Evolutionary conservation across 73 alveolate genomes (phyloP).

Genomic region (Paraurostyla sp.): DNA sequence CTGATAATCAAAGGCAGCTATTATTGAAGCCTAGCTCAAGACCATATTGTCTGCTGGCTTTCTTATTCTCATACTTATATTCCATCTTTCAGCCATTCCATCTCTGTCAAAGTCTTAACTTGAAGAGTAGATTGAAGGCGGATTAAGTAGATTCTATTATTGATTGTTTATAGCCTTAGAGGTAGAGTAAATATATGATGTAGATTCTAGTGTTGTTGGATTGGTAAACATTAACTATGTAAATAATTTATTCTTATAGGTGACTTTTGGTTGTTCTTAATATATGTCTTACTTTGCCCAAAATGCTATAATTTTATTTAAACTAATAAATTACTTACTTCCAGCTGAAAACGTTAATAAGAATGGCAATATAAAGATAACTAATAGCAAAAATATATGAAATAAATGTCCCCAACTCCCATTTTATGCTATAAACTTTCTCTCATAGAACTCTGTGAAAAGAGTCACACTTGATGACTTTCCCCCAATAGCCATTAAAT

Average conservation of each 20-base stretch:
- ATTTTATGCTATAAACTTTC: constrained; percentile 6
- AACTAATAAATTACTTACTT: not conserved
- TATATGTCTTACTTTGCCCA: constrained; percentile 34
- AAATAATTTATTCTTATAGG: not conserved
- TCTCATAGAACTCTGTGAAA: constrained; percentile 19
- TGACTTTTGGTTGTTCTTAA: constrained; percentile 38
- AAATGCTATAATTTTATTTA: not conserved
- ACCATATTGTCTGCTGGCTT: not conserved
- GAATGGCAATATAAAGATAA: constrained; percentile 14
- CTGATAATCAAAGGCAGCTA: constrained; percentile 34
- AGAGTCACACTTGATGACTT: not conserved
- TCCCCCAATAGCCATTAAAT: not conserved
- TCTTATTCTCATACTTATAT: constrained; percentile 27
- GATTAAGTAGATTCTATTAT: not conserved
- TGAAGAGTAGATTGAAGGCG: not conserved
- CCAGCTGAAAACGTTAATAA: constrained; percentile 24
- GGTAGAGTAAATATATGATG: constrained; percentile 1
- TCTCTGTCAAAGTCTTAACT: not conserved
- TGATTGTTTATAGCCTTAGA: not conserved
- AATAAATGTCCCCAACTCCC: not conserved
- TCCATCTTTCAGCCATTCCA: constrained; percentile 33
- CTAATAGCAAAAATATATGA: not conserved
- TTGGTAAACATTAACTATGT: not conserved
- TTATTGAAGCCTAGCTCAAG: not conserved
- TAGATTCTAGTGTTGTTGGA: not conserved